These are phyloP conservation scores for Aphanomyces cochlioides DNA, from an alignment of 352 stramenopile species.

Conservation along the genomic window DNA sequence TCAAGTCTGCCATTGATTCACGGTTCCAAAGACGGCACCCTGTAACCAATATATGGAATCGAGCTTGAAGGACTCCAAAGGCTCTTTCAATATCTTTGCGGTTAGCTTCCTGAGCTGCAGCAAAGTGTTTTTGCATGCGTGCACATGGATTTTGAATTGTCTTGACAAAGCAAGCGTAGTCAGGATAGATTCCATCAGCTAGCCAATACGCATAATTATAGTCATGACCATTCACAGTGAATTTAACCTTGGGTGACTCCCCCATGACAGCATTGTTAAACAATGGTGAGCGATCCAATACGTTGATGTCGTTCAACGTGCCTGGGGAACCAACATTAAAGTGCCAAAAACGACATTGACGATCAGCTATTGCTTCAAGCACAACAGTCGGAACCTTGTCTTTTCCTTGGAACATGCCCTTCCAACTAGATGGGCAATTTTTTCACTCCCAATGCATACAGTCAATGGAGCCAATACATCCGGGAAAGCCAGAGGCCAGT, in stretches of 20 bases:
- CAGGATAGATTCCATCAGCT: constrained; percentile 21
- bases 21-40: neutral
- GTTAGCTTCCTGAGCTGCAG: constrained; percentile 10
- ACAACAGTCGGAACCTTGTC: constrained; percentile 13
- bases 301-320: constrained; percentile 26
- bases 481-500: constrained; percentile 17
- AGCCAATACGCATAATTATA: constrained; percentile 16
- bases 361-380: constrained; percentile 20
- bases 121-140: constrained; percentile 17
- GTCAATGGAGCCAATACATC: constrained; percentile 21
- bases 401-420: constrained; percentile 21
- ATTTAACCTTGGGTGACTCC: neutral
- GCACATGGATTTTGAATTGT: neutral
- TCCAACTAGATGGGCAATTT: constrained; percentile 19
- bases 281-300: constrained; percentile 21
- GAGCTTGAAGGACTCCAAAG: constrained; percentile 22
- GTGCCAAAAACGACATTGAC: constrained; percentile 1
- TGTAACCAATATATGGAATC: constrained; percentile 14
- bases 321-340: constrained; percentile 26
- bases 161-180: constrained; percentile 15
- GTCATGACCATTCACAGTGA: neutral
- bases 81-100: constrained; percentile 21
- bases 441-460: constrained; percentile 32
- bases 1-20: constrained; percentile 12
- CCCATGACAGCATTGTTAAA: constrained; percentile 4